phyloP scores from a whole-genome alignment of 208 protist genomes.

The Leishmania tropica region DNA sequence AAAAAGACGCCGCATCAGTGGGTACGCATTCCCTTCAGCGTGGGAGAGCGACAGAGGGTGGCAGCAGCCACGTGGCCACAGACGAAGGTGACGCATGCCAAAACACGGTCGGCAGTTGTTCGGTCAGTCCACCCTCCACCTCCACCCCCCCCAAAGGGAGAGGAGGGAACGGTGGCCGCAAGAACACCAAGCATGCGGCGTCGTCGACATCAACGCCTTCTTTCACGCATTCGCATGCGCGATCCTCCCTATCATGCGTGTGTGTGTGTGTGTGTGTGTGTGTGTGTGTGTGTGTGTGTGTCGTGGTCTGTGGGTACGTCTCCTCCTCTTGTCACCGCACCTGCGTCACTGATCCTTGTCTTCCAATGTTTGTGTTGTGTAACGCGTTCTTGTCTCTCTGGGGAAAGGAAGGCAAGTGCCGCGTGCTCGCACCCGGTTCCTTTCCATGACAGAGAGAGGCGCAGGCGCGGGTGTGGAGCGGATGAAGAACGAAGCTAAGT shows the following conservation, averaged over 20 bases:
- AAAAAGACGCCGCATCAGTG: neutral
- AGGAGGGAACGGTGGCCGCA: neutral
- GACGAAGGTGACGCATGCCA: neutral
- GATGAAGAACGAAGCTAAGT: neutral
- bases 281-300: neutral
- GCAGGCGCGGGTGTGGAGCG: neutral
- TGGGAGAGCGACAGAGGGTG: neutral
- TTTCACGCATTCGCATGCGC: neutral
- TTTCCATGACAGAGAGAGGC: neutral
- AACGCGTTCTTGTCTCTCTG: neutral
- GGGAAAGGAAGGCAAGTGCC: neutral
- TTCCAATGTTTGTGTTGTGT: neutral
- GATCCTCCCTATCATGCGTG: neutral
- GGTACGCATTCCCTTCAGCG: neutral
- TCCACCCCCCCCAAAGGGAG: neutral
- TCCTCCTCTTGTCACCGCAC: neutral
- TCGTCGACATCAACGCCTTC: neutral
- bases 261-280: neutral
- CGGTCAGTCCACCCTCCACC: neutral
- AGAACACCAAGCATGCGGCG: neutral
- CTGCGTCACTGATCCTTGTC: neutral
- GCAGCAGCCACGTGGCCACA: neutral
- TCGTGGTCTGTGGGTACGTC: neutral
- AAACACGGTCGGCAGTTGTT: neutral
- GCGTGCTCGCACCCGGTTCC: neutral